Evolutionary conservation across 2,329 filamentous ascomycete genomes (phyloP), one percentile per base, ranked within the genome.

Genomic region (Aureobasidium leucospermi): DNA sequence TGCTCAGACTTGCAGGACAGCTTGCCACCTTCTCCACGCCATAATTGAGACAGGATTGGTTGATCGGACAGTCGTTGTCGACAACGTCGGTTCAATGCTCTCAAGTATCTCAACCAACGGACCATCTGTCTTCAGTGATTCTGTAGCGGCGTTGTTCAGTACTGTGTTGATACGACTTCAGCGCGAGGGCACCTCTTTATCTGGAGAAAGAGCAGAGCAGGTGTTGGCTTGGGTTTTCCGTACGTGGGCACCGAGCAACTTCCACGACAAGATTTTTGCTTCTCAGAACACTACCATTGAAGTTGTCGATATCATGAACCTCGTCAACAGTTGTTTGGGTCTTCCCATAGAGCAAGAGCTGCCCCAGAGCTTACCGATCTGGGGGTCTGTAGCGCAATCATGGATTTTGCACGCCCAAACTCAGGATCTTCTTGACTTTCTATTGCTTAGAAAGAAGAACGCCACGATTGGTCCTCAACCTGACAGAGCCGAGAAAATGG

Each of bases 161-260:
- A 81, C 82, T 58, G 72, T 95, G 43, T 77, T 94, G 38, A 81
- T 85, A 59, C 76, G 85, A 42, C 83, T 85, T 56, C 85, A 87
- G 64, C 79, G 82, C 31, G 81, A 86, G 66, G 84, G 87, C 46
- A 87, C 89, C 1, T 86, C 83, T 60, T 82, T 83, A 38, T 88
- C 83, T 64, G 82, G 85, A 65, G 78, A 79, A 41, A 87, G 85
- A 3, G 85, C 84, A 39, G 87, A 85, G 63, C 84, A 88, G 66
- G 81, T 94, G 38, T 82, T 94, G 59, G 81, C 85, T 66, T 99
- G 94, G 94, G 72, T 94, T 1, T 85, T 91, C 66, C 81, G 85
- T 36, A 86, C 82, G 67, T 99, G 93, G 91, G 85, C 85, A 64
- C 88, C 91, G 64, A 85, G 89, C 65, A 74, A 73, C 3, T 75